Percentiles rank a stretch among this genome's conserved stretches.
Evolutionary conservation across 345 rosid species (phyloP).

Genomic region (Hypericum perforatum): DNA sequence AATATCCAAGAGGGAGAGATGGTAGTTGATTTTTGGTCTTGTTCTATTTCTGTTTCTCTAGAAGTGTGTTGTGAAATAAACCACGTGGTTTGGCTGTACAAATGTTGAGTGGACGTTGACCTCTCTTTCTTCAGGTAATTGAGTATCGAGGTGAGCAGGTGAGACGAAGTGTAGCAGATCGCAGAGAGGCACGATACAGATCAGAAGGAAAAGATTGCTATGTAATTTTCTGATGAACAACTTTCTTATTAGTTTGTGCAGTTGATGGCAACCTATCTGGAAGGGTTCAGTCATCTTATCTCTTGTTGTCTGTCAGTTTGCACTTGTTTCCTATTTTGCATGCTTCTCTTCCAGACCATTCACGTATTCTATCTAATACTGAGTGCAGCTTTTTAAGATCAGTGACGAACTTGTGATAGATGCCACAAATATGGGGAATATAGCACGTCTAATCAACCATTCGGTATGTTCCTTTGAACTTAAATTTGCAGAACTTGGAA

Average conservation of each 20-base stretch:
- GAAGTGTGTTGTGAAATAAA: neutral
- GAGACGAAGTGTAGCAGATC: slow-evolving; percentile 70
- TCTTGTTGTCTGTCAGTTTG: too few species aligned
- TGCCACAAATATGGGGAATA: slow-evolving; percentile 85
- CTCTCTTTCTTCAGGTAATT: slow-evolving; percentile 40
- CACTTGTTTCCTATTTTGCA: too few species aligned
- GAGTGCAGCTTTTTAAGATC: slow-evolving; percentile 73
- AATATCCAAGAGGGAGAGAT: slow-evolving; percentile 92
- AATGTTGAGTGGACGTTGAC: neutral
- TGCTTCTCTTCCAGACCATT: neutral
- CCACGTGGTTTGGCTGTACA: neutral
- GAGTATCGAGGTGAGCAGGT: slow-evolving; percentile 88
- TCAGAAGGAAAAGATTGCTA: slow-evolving; percentile 85
- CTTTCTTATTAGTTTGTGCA: neutral
- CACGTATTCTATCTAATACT: neutral
- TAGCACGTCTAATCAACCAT: slow-evolving; percentile 90
- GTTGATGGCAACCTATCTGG: too few species aligned
- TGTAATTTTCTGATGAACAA: slow-evolving; percentile 35
- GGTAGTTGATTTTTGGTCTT: slow-evolving; percentile 34
- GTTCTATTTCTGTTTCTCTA: neutral
- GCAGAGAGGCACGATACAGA: slow-evolving; percentile 61
- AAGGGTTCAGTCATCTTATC: too few species aligned
- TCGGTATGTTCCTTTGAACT: slow-evolving; percentile 39
- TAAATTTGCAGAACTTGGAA: too few species aligned
- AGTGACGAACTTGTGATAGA: slow-evolving; percentile 93